phyloP scores from a whole-genome alignment of 2,329 filamentous ascomycete species.

The Hirsutella minnesotensis region DNA sequence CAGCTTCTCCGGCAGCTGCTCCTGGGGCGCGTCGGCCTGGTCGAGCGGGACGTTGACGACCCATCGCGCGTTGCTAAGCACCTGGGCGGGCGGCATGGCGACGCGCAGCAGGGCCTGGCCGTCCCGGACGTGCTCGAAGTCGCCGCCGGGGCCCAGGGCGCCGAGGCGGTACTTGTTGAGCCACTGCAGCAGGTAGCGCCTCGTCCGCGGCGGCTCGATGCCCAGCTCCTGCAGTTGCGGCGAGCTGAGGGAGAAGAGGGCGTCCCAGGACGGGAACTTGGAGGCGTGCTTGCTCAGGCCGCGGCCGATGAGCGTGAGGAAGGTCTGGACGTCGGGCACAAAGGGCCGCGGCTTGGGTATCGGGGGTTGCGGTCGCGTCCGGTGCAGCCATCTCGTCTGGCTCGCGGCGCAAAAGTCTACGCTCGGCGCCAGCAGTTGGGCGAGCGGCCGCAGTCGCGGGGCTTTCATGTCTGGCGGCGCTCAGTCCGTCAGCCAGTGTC shows the following conservation, averaged over 20 bases:
- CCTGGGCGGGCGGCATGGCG: conserved; percentile 24
- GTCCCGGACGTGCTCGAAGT: conserved; percentile 58
- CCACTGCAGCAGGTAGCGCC: conserved; percentile 80
- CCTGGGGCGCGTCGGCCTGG: conserved; percentile 20
- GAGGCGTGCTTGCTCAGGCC: conserved; percentile 67
- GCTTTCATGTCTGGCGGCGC: conserved; percentile 16
- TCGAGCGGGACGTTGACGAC: conserved; percentile 43
- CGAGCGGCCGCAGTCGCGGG: conserved; percentile 17
- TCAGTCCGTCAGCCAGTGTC: background rate
- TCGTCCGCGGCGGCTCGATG: conserved; percentile 70
- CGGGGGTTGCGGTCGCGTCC: conserved; percentile 22
- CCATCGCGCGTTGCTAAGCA: conserved; percentile 33
- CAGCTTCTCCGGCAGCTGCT: conserved; percentile 7
- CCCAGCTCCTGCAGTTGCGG: conserved; percentile 71
- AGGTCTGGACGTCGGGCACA: conserved; percentile 73
- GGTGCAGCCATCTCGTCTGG: conserved; percentile 32
- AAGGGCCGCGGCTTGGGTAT: conserved; percentile 69
- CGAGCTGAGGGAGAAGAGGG: conserved; percentile 73
- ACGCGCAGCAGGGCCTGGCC: conserved; percentile 41
- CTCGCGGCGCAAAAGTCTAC: conserved; percentile 18
- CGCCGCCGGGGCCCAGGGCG: conserved; percentile 69
- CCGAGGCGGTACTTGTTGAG: conserved; percentile 73
- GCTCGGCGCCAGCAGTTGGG: conserved; percentile 18
- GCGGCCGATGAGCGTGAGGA: conserved; percentile 85
- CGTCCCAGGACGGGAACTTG: conserved; percentile 86